Evolutionary conservation across 75 land plant genomes (phyloP).

Genomic region (Larix kaempferi): DNA sequence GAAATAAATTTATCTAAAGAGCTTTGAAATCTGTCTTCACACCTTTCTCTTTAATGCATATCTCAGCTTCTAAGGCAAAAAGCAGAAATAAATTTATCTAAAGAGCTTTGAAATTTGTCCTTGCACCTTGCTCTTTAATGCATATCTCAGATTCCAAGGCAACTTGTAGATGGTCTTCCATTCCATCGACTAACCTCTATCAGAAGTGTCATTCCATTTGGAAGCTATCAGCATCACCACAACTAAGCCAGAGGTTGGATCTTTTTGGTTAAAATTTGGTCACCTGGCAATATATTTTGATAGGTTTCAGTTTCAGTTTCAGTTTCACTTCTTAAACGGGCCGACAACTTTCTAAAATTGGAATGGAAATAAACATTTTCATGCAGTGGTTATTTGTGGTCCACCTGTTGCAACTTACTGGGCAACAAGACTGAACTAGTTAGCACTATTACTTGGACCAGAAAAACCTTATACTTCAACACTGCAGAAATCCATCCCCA

Average conservation of each 20-base stretch:
- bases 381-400: not conserved
- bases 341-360: not conserved
- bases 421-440: not conserved
- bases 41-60: not conserved
- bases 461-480: not conserved
- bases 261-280: not conserved
- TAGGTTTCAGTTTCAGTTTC: not conserved
- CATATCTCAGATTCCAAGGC: not conserved
- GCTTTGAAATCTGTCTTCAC: not conserved
- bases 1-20: not conserved
- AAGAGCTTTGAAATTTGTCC: not conserved
- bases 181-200: not conserved
- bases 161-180: not conserved
- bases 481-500: slow-evolving; percentile 1
- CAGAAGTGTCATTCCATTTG: not conserved
- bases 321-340: not conserved
- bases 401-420: not conserved
- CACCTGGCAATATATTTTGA: not conserved
- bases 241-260: not conserved
- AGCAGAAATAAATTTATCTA: not conserved
- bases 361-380: not conserved
- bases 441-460: not conserved
- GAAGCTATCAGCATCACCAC: not conserved
- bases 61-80: not conserved
- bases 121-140: not conserved